Conservation (phyloP, 768 basidiomycete genomes). For the Leccinellum albellum region DNA sequence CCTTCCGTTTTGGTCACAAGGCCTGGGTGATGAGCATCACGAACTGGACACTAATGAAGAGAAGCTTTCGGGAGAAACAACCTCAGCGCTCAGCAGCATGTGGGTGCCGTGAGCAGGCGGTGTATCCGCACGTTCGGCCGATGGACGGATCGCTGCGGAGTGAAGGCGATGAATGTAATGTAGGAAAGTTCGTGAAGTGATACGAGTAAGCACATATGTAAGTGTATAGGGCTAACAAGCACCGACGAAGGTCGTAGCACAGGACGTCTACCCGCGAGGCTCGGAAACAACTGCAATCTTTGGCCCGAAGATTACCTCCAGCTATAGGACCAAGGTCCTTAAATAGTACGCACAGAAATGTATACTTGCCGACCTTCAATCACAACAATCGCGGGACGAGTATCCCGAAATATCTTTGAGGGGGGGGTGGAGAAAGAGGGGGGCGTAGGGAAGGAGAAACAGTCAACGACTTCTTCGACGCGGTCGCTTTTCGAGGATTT, state of each 20-base stretch:
- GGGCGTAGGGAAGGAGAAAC: slow-evolving; percentile 4
- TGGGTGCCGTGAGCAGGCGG: no score
- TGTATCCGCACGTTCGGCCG: no score
- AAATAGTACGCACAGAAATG: slow-evolving; percentile 4
- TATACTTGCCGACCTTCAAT: not conserved
- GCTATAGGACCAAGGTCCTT: slow-evolving; percentile 21
- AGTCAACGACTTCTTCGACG: slow-evolving; percentile 21
- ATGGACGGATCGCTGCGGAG: no score
- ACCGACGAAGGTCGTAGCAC: not conserved
- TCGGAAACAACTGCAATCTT: not conserved
- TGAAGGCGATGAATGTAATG: not conserved
- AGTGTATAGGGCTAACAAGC: not conserved
- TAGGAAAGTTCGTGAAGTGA: not conserved
- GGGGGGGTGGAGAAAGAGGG: not conserved
- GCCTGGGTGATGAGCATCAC: not conserved
- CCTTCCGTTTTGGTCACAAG: not conserved
- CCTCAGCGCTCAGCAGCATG: no score
- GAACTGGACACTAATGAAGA: no score
- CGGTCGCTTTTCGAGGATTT: slow-evolving; percentile 32
- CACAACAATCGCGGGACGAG: slow-evolving; percentile 9
- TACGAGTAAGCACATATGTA: not conserved
- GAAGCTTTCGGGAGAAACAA: no score
- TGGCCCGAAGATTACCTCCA: slow-evolving; percentile 1
- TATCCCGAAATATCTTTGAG: slow-evolving; percentile 27
- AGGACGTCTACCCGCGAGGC: slow-evolving; percentile 14